phyloP scores from a whole-genome alignment of 768 basidiomycete species.

The Pulveroboletus sp. region DNA sequence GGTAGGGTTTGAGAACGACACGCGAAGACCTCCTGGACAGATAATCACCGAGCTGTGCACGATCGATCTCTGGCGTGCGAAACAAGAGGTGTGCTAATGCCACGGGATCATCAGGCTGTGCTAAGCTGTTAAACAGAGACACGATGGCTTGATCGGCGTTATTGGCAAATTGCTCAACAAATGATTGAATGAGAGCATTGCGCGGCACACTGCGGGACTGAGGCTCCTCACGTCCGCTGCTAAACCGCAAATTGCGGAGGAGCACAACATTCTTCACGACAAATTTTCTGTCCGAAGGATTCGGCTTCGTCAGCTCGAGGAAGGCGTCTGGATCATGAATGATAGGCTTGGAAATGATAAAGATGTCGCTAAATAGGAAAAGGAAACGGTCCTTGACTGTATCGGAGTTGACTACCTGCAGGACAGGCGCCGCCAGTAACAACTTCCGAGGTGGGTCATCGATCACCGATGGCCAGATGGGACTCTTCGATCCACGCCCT shows the following conservation, averaged over 20 bases:
- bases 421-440: conserved; percentile 76
- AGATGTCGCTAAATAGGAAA: conserved; percentile 94
- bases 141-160: conserved; percentile 78
- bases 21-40: conserved; percentile 71
- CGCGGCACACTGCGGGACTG: conserved; percentile 45
- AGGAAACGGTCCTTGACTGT: conserved; percentile 95
- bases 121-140: conserved; percentile 60
- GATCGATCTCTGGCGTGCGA: conserved; percentile 79
- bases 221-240: conserved; percentile 63
- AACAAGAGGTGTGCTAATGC: conserved; percentile 77
- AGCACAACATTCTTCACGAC: conserved; percentile 87
- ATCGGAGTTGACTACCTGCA: conserved; percentile 91
- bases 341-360: conserved; percentile 90
- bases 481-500: conserved; percentile 54
- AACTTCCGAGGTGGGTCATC: conserved; percentile 87
- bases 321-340: conserved; percentile 61
- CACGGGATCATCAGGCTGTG: conserved; percentile 57
- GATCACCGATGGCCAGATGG: conserved; percentile 57
- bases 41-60: conserved; percentile 78
- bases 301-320: conserved; percentile 52
- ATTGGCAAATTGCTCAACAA: conserved; percentile 73
- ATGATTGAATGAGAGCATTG: conserved; percentile 63
- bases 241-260: conserved; percentile 63
- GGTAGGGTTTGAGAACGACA: conserved; percentile 71
- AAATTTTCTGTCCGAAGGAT: conserved; percentile 66